Base-by-base conservation (phyloP, 1,284 basidiomycete species). In the Earliella scabrosa region DNA sequence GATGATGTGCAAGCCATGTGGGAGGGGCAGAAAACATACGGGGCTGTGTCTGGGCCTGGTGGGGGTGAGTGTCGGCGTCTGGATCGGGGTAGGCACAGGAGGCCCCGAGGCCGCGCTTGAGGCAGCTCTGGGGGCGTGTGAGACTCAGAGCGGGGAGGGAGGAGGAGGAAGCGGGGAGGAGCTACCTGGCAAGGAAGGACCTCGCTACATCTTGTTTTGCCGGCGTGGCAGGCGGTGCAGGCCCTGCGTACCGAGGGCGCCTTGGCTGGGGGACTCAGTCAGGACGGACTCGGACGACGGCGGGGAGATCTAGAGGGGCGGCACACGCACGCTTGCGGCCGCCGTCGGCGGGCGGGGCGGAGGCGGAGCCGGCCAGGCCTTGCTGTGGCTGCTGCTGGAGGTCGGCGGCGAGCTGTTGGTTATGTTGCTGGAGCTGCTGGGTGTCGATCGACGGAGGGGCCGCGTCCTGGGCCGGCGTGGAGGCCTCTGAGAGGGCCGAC, bases 191-290 rank as follows among this genome's bases (percentile, higher is more conserved):
- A 91, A 5, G 88, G 88, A 23, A 91, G 77, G 34, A 83, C 82
- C 72, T 91, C 88, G 64, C 87, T 90, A 66, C 88, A 91, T 63
- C 89, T 76, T 10, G 88, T 91, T 73, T 91, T 91, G 49, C 89
- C 88, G 50, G 86, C 76, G 71, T 91, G 89, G 73, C 88, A 91
- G n/a, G 88, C 86, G 43, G 83, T 81, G 62, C 88, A 90, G 0
- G 88, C 88, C 61, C 88, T 79, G 61, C 88, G 82, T 48, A 90
- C 88, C 39, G 88, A 90, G 41, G 88, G 88, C 44, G 85, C 86
- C 73, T 90, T 90, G 58, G 87, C 88, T 89, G 67, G 57, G 45
- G 61, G 50, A 63, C 47, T 56, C 58, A 56, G 35, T 64, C 47
- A 63, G 61, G 45, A 44, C 50, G 61, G 59, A n/a, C n/a, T n/a